phyloP scores from a whole-genome alignment of 352 stramenopile species.

The Phytopythium vexans region DNA sequence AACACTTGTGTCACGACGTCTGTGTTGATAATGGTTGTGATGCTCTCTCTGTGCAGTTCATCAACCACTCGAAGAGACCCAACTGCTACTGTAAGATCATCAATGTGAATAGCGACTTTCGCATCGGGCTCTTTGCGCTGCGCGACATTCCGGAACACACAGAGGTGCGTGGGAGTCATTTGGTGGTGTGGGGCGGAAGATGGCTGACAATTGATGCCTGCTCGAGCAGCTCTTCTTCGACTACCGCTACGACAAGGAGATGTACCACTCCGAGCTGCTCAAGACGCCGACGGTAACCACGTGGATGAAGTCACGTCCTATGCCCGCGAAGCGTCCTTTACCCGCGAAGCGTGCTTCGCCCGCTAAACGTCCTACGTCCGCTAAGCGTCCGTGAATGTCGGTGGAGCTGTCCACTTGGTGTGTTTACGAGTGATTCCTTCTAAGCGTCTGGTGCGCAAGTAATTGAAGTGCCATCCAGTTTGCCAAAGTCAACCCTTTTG shows the following conservation, averaged over 20 bases:
- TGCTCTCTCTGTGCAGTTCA: conserved; percentile 51
- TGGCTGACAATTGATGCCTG: neutral
- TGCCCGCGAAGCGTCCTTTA: no score
- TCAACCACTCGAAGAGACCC: conserved; percentile 83
- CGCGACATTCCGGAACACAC: conserved; percentile 86
- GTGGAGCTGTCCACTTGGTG: no score
- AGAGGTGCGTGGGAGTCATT: conserved; percentile 43
- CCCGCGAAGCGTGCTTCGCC: no score
- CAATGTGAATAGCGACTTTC: conserved; percentile 90
- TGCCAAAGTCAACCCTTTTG: no score
- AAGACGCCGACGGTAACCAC: conserved; percentile 57
- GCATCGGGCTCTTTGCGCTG: conserved; percentile 92
- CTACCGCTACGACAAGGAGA: conserved; percentile 77
- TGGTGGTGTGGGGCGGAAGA: neutral
- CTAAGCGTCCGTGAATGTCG: no score
- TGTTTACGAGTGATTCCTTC: no score
- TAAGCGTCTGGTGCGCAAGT: no score
- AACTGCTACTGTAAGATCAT: conserved; percentile 91
- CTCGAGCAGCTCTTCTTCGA: conserved; percentile 79
- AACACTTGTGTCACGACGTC: neutral
- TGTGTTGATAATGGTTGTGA: neutral
- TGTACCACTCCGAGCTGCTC: conserved; percentile 54
- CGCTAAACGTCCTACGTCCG: no score
- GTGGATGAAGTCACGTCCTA: conserved; percentile 50
- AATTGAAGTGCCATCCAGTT: no score